Evolutionary conservation across 208 protist species (phyloP).

Genomic region (Vickermania ingenoplastis): DNA sequence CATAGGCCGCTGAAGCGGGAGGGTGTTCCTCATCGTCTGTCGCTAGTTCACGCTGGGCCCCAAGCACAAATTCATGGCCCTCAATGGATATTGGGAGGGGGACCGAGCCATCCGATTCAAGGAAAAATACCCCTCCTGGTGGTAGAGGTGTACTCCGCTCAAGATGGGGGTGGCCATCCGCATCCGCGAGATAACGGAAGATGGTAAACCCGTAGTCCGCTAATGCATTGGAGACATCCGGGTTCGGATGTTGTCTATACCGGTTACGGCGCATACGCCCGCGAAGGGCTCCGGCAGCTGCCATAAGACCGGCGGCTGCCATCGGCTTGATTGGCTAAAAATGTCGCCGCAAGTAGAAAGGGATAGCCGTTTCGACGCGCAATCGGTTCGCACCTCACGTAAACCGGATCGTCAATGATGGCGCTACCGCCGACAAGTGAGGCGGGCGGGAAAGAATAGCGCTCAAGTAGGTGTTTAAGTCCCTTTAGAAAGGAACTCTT

Average conservation of each 20-base stretch:
- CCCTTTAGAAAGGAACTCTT: neutral
- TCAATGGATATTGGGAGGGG: neutral
- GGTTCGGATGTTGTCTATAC: neutral
- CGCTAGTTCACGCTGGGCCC: neutral
- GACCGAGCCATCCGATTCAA: neutral
- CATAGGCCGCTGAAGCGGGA: neutral
- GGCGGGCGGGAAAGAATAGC: neutral
- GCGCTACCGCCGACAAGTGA: neutral
- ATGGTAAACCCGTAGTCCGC: neutral
- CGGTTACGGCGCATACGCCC: neutral
- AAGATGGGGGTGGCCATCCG: neutral
- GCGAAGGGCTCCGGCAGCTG: neutral
- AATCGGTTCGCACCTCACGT: neutral
- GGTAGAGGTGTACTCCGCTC: neutral
- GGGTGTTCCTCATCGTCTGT: slow-evolving; percentile 1
- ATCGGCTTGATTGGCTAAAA: neutral
- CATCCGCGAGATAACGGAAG: neutral
- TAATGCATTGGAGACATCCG: neutral
- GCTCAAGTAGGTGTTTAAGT: neutral
- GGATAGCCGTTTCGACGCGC: neutral
- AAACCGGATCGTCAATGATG: neutral
- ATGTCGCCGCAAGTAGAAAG: neutral
- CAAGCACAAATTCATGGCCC: neutral
- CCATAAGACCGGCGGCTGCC: too few relatives aligned
- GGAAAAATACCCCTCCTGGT: neutral